These are phyloP conservation scores for Lichenothelia convexa DNA, from an alignment of 495 filamentous ascomycete genomes.

Conservation along the genomic window DNA sequence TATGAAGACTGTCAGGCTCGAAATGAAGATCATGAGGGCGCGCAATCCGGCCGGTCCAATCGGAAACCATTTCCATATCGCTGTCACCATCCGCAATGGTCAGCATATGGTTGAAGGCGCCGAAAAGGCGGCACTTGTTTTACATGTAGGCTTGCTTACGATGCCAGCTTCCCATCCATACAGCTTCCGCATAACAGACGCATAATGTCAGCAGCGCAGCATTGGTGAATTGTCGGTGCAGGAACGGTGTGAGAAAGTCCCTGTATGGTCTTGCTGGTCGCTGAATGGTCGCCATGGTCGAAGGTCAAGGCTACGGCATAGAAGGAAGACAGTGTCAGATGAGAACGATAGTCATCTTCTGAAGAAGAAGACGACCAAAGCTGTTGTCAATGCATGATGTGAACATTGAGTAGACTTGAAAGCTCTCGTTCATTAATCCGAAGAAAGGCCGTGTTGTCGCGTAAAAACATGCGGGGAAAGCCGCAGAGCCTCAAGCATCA, in stretches of 20 bases:
- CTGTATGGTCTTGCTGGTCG: slow-evolving; percentile 45
- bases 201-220: slow-evolving; percentile 46
- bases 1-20: slow-evolving; percentile 48
- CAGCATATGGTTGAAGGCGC: background rate
- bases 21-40: slow-evolving; percentile 51
- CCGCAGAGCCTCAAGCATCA: too few species aligned
- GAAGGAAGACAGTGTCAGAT: too few species aligned
- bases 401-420: too few species aligned
- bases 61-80: slow-evolving; percentile 74
- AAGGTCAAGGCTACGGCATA: too few species aligned
- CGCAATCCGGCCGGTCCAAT: slow-evolving; percentile 57
- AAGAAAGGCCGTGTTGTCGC: too few species aligned
- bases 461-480: too few species aligned
- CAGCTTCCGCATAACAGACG: slow-evolving; percentile 55
- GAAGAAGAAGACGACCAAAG: too few species aligned
- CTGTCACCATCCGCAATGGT: slow-evolving; percentile 23
- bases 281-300: slow-evolving; percentile 27
- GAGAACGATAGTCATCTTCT: too few species aligned
- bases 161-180: slow-evolving; percentile 51
- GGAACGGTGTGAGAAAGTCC: slow-evolving; percentile 73
- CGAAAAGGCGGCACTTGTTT: background rate
- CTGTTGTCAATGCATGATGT: too few species aligned
- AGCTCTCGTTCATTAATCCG: too few species aligned
- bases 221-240: slow-evolving; percentile 71
- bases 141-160: slow-evolving; percentile 12